Percentiles rank a stretch among this genome's conserved stretches.
phyloP scores from a whole-genome alignment of 768 basidiomycete species.

The Tephrocybe sp. region DNA sequence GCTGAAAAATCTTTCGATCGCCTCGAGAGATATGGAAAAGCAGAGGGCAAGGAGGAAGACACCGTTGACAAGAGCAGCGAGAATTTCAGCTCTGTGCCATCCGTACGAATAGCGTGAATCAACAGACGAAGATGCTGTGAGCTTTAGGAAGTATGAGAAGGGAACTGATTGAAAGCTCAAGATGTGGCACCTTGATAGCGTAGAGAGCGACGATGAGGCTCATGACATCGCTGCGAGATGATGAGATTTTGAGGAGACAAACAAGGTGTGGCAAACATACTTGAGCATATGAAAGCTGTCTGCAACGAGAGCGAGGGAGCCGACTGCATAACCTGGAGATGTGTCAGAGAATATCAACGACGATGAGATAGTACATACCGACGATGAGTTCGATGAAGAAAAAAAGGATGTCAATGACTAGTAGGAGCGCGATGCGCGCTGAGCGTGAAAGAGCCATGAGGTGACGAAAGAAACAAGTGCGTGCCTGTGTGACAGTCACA shows the following conservation, averaged over 20 bases:
- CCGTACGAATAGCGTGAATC: conserved; percentile 92
- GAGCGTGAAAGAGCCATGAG: conserved; percentile 60
- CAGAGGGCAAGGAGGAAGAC: conserved; percentile 96
- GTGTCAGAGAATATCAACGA: conserved; percentile 12
- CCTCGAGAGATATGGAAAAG: conserved; percentile 93
- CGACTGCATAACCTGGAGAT: conserved; percentile 84
- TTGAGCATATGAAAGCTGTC: conserved; percentile 99
- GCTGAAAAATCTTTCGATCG: conserved; percentile 85
- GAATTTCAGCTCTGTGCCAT: conserved; percentile 98
- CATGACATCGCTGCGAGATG: conserved; percentile 81
- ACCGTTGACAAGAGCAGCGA: conserved; percentile 94
- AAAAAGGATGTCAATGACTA: conserved; percentile 83
- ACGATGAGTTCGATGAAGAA: conserved; percentile 85
- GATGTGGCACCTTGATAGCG: conserved; percentile 70
- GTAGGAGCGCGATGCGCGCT: conserved; percentile 70
- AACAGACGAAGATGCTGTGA: conserved; percentile 56
- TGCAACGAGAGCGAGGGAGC: conserved; percentile 92
- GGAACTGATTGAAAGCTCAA: conserved; percentile 9
- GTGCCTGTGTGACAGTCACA: conserved; percentile 7
- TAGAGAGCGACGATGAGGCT: conserved; percentile 94
- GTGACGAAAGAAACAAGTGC: neutral
- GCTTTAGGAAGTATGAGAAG: conserved; percentile 36
- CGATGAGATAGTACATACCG: conserved; percentile 41
- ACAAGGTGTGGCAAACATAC: conserved; percentile 49
- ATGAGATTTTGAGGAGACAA: neutral